phyloP scores from a whole-genome alignment of 352 stramenopile species.

The Phytopythium delawarense region DNA sequence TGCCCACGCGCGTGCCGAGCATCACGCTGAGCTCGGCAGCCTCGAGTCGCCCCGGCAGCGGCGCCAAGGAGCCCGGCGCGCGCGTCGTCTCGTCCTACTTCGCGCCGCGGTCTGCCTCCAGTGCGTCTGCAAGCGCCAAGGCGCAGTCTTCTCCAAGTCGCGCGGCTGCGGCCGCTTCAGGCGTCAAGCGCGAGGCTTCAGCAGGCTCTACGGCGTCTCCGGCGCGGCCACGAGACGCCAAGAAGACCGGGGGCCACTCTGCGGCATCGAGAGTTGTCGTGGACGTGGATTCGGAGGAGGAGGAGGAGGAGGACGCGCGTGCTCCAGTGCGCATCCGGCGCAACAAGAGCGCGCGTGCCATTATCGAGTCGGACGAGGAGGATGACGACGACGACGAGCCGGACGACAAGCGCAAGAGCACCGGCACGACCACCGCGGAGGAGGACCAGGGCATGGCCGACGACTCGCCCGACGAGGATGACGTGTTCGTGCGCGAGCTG shows the following conservation, averaged over 20 bases:
- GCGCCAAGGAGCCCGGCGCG: neutral
- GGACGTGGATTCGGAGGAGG: constrained; percentile 28
- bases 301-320: constrained; percentile 40
- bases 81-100: constrained; percentile 44
- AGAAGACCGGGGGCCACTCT: neutral
- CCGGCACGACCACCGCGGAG: constrained; percentile 9
- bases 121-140: constrained; percentile 5
- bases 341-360: constrained; percentile 47
- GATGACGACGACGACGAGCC: constrained; percentile 20
- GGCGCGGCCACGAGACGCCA: neutral
- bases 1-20: constrained; percentile 23
- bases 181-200: neutral
- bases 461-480: constrained; percentile 20
- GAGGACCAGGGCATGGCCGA: neutral
- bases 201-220: neutral
- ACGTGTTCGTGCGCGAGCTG: constrained; percentile 24
- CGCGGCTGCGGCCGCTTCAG: neutral
- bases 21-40: constrained; percentile 28
- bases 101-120: neutral
- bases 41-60: constrained; percentile 10
- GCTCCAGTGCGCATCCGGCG: constrained; percentile 28
- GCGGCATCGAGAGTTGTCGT: constrained; percentile 25
- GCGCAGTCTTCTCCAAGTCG: constrained; percentile 3
- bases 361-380: constrained; percentile 65
- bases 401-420: neutral